Conservation (phyloP, 208 protist species). For the Tritrichomonas musculus region DNA sequence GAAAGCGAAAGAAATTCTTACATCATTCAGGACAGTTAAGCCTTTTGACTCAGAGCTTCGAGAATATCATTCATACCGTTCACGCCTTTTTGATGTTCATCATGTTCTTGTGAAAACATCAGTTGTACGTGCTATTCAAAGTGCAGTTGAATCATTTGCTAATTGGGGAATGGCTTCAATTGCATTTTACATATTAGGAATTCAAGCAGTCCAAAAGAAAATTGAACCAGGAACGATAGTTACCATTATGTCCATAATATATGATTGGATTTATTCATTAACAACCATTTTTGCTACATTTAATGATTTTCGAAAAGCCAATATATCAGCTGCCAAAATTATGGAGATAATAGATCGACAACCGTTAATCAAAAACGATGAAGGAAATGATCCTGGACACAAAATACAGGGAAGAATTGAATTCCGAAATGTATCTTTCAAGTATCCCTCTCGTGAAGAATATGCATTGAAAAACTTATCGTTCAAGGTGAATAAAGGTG, state of each 20-base stretch:
- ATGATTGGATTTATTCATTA: not conserved
- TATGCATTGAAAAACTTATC: too few species aligned
- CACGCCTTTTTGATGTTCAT: not conserved
- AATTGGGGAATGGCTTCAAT: not conserved
- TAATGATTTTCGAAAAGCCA: not conserved
- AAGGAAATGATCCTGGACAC: not conserved
- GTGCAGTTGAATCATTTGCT: not conserved
- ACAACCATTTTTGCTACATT: not conserved
- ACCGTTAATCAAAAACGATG: not conserved
- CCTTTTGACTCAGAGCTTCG: not conserved
- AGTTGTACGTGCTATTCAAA: not conserved
- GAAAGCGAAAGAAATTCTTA: conserved; percentile 21
- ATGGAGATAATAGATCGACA: not conserved
- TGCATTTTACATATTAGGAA: not conserved
- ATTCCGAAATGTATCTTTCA: too few species aligned
- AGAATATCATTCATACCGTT: not conserved
- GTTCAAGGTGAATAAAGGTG: not conserved
- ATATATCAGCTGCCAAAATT: not conserved
- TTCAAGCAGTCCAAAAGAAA: not conserved
- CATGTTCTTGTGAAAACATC: not conserved
- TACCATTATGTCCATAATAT: not conserved
- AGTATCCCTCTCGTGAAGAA: too few species aligned
- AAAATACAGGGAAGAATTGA: too few species aligned
- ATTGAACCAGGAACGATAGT: not conserved
- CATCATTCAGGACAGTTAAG: conserved; percentile 7